Base-by-base conservation (phyloP, 2,329 filamentous ascomycete genomes). In the Fusarium mundagurra region DNA sequence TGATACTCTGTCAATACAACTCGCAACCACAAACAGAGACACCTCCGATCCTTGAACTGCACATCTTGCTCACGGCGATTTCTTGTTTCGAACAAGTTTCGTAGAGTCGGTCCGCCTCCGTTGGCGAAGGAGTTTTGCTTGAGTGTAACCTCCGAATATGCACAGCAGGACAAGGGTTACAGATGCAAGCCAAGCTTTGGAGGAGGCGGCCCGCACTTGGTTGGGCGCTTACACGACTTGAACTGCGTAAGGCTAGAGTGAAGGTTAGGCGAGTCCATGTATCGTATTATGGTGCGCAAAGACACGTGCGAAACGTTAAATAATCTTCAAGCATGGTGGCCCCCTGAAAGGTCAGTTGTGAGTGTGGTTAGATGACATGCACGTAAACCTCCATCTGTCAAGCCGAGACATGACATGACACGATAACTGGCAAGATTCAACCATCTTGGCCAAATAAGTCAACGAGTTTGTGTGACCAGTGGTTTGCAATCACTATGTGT, bases 301-400 rank as follows among this genome's bases (percentile, higher is more conserved):
- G 60, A 73, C 75, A 77, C 75, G 68, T 77, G 75, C 71, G 62
- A 51, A 76, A 72, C 70, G 67, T 70, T 66, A 55, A 58, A 61
- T 67, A 74, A 67, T 45, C 53, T 58, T 61, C 31, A 61, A 57
- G 45, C 63, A 68, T 65, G n/a, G 48, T 34, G 39, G n/a, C 45
- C 16, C 41, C 9, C 38, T 55, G 8, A 34, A 38, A 54, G 39
- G 22, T 55, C 24, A n/a, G 34, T 55, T 41, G 36, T 41, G 38
- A 29, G 31, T 36, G 43, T 16, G 31, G 33, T 50, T 59, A 27
- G 47, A 17, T 29, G 27, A 14, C n/a, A 57, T 69, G 59, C 50
- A 57, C 36, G 22, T 53, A 53, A 53, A 47, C 59, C 51, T 51
- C 41, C 27, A 69, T 69, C 13, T 63, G 66, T 69, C 36, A 63